Conservation (phyloP, 495 filamentous ascomycete genomes). For the Xylaria nigripes region DNA sequence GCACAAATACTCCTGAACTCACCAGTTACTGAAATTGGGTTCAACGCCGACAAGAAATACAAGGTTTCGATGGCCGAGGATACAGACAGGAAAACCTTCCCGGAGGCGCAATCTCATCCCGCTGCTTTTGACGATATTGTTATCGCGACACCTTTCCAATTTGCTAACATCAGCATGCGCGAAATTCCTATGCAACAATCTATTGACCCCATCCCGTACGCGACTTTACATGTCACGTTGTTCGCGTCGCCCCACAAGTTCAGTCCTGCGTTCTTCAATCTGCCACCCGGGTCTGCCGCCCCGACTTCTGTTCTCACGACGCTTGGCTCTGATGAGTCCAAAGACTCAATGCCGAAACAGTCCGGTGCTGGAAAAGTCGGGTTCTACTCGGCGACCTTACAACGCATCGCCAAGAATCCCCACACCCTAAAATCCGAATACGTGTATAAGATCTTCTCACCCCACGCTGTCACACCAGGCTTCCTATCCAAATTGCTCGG, state of each 20-base stretch:
- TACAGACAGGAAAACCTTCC: conserved; percentile 11
- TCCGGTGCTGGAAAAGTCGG: conserved; percentile 51
- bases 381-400: conserved; percentile 83
- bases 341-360: conserved; percentile 34
- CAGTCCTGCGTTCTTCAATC: conserved; percentile 60
- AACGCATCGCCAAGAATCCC: conserved; percentile 55
- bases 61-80: conserved; percentile 36
- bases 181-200: conserved; percentile 40
- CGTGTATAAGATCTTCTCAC: conserved; percentile 95
- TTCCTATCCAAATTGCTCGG: conserved; percentile 53
- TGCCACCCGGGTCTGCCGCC: conserved; percentile 41
- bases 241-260: conserved; percentile 69
- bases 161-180: conserved; percentile 50
- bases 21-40: conserved; percentile 41
- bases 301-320: conserved; percentile 80
- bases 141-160: conserved; percentile 70
- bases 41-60: conserved; percentile 49
- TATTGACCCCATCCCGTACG: conserved; percentile 70
- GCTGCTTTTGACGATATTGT: conserved; percentile 68
- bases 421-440: conserved; percentile 53
- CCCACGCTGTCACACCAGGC: conserved; percentile 50
- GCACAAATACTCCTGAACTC: conserved; percentile 61
- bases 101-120: conserved; percentile 20
- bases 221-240: conserved; percentile 76
- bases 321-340: conserved; percentile 50